Conservation (phyloP, 768 basidiomycete genomes). For the Lactarius sp. region DNA sequence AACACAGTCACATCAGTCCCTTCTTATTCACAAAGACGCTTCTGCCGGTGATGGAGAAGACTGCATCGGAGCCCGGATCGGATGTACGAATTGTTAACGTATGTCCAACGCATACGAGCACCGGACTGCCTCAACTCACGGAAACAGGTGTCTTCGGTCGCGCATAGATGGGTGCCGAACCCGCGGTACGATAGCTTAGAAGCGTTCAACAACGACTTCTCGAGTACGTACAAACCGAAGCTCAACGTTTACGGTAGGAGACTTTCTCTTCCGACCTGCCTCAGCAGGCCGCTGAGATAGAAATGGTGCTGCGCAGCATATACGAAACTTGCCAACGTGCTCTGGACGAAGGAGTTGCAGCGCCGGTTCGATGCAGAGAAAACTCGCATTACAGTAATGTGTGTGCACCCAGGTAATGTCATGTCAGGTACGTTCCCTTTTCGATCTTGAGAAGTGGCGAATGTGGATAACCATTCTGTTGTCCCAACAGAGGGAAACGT, state of each 20-base stretch:
- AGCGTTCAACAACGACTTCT: slow-evolving; percentile 30
- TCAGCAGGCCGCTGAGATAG: neutral
- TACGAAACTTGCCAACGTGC: slow-evolving; percentile 48
- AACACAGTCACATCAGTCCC: slow-evolving; percentile 49
- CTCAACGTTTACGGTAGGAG: slow-evolving; percentile 25
- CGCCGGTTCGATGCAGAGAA: slow-evolving; percentile 37
- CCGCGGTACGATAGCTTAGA: slow-evolving; percentile 25
- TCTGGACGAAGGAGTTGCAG: slow-evolving; percentile 50
- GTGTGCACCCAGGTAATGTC: slow-evolving; percentile 42
- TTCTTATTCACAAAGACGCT: slow-evolving; percentile 50
- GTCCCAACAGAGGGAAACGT: slow-evolving; percentile 21
- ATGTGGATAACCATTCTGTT: neutral
- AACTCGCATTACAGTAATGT: slow-evolving; percentile 38
- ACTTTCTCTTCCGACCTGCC: neutral
- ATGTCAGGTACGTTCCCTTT: slow-evolving; percentile 32
- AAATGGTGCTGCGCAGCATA: slow-evolving; percentile 33
- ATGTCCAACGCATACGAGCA: slow-evolving; percentile 20
- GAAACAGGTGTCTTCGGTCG: slow-evolving; percentile 25
- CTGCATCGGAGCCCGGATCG: slow-evolving; percentile 42
- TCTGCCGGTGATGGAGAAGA: slow-evolving; percentile 47
- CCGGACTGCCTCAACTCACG: neutral
- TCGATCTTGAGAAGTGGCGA: neutral
- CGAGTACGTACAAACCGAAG: slow-evolving; percentile 17
- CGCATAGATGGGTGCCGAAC: slow-evolving; percentile 11
- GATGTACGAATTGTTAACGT: slow-evolving; percentile 63